phyloP scores from a whole-genome alignment of 2,329 filamentous ascomycete genomes.

The Acrodontium crateriforme region DNA sequence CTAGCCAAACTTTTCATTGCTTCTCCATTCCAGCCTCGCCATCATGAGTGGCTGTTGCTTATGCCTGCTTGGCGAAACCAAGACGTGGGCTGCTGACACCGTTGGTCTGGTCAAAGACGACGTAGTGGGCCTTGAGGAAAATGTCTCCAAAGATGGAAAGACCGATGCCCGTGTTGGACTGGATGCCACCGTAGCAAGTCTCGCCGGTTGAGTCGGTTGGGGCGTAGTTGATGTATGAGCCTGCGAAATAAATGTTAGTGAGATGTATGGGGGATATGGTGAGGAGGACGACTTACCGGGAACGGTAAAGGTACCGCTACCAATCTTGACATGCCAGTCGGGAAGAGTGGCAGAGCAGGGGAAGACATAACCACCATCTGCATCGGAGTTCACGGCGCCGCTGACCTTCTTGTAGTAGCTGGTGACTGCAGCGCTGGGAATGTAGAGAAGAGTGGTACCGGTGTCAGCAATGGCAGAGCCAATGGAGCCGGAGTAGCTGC shows the following conservation, averaged over 20 bases:
- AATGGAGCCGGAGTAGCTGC: constrained; percentile 25
- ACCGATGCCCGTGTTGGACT: constrained; percentile 41
- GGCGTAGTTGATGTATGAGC: constrained; percentile 35
- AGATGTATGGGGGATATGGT: no score
- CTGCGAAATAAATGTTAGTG: no score
- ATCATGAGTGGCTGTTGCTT: no score
- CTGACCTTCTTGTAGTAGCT: constrained; percentile 44
- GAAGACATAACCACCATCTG: constrained; percentile 40
- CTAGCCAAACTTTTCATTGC: no score
- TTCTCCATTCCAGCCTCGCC: no score
- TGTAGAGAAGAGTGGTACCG: constrained; percentile 49
- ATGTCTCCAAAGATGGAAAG: constrained; percentile 56
- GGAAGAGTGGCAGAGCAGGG: constrained; percentile 35
- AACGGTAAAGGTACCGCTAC: constrained; percentile 32
- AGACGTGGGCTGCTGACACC: constrained; percentile 19
- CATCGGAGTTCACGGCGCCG: constrained; percentile 32
- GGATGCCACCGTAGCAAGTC: constrained; percentile 59
- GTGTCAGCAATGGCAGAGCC: constrained; percentile 50
- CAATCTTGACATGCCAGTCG: constrained; percentile 35
- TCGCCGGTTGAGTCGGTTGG: constrained; percentile 20
- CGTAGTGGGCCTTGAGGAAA: constrained; percentile 59
- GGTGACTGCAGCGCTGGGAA: constrained; percentile 37
- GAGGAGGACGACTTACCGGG: no score
- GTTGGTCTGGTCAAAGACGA: constrained; percentile 45
- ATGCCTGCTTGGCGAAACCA: constrained; percentile 25